These are phyloP conservation scores for Dictyostelium intermedium DNA, from an alignment of 78 protist genomes.

Conservation along the genomic window DNA sequence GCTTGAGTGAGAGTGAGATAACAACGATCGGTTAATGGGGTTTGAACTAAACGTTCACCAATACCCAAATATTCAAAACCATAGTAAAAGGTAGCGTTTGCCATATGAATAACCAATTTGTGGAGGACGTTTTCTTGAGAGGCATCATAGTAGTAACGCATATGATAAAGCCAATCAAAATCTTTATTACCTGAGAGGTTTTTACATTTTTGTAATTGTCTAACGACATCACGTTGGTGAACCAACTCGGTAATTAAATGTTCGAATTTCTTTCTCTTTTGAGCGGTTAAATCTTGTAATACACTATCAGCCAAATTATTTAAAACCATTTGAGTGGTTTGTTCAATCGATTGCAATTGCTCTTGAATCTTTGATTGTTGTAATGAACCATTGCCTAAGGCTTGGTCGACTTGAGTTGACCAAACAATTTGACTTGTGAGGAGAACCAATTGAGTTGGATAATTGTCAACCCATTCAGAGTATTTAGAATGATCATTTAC, in stretches of 20 bases:
- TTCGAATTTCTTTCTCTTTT: constrained; percentile 92
- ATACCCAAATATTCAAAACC: constrained; percentile 99
- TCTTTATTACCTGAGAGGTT: constrained; percentile 1
- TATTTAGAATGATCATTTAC: not conserved
- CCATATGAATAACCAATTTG: constrained; percentile 87
- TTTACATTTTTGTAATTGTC: constrained; percentile 31
- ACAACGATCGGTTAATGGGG: constrained; percentile 95
- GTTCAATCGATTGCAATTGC: constrained; percentile 14
- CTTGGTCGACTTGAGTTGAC: constrained; percentile 23
- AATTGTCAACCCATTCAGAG: constrained; percentile 84
- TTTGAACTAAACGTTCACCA: constrained; percentile 95
- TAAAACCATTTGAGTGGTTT: constrained; percentile 43
- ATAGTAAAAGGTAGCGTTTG: constrained; percentile 92
- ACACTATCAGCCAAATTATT: constrained; percentile 88
- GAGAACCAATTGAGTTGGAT: constrained; percentile 90
- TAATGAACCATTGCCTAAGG: not conserved
- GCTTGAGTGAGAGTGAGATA: constrained; percentile 96
- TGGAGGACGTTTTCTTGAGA: constrained; percentile 29
- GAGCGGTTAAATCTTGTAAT: constrained; percentile 61
- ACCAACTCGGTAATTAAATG: constrained; percentile 96
- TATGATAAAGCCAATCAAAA: constrained; percentile 94
- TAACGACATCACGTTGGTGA: constrained; percentile 93
- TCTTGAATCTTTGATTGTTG: not conserved
- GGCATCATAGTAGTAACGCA: constrained; percentile 93
- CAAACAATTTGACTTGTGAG: constrained; percentile 80